Conservation (phyloP, 352 stramenopile species). For the Hyphochytrium catenoides region DNA sequence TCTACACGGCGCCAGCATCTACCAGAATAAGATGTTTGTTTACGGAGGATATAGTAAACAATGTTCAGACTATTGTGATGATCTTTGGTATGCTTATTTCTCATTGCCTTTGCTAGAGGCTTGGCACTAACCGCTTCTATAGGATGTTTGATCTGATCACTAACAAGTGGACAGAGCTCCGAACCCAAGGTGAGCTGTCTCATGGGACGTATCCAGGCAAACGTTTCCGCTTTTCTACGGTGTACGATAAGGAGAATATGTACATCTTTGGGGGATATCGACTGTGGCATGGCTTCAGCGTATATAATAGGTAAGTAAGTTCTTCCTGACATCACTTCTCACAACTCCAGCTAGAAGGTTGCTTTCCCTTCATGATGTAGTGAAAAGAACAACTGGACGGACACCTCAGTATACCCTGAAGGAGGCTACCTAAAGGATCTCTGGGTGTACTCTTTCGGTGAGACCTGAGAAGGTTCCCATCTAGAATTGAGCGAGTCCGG, state of each 20-base stretch:
- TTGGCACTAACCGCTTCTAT: neutral
- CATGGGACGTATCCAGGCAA: slow-evolving; percentile 46
- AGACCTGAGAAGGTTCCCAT: slow-evolving; percentile 2
- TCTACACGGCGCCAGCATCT: slow-evolving; percentile 60
- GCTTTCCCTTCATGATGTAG: slow-evolving; percentile 26
- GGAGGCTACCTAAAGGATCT: slow-evolving; percentile 86
- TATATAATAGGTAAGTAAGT: slow-evolving; percentile 36
- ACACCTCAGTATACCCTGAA: slow-evolving; percentile 32
- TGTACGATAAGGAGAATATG: slow-evolving; percentile 25
- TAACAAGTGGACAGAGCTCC: slow-evolving; percentile 65
- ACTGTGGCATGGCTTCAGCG: slow-evolving; percentile 82
- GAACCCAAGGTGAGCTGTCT: slow-evolving; percentile 22
- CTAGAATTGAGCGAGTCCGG: slow-evolving; percentile 4
- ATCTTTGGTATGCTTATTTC: slow-evolving; percentile 46
- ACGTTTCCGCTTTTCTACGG: slow-evolving; percentile 73
- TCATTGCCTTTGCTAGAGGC: neutral
- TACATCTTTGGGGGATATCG: slow-evolving; percentile 74
- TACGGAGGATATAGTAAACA: slow-evolving; percentile 76
- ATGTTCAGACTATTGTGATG: slow-evolving; percentile 86
- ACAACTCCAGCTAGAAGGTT: no score
- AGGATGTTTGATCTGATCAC: slow-evolving; percentile 64
- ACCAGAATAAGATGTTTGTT: slow-evolving; percentile 68
- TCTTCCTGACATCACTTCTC: neutral
- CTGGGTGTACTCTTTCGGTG: slow-evolving; percentile 25
- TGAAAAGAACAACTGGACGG: slow-evolving; percentile 40